Conservation (phyloP, 2,329 filamentous ascomycete species). For the Aureobasidium sp. region DNA sequence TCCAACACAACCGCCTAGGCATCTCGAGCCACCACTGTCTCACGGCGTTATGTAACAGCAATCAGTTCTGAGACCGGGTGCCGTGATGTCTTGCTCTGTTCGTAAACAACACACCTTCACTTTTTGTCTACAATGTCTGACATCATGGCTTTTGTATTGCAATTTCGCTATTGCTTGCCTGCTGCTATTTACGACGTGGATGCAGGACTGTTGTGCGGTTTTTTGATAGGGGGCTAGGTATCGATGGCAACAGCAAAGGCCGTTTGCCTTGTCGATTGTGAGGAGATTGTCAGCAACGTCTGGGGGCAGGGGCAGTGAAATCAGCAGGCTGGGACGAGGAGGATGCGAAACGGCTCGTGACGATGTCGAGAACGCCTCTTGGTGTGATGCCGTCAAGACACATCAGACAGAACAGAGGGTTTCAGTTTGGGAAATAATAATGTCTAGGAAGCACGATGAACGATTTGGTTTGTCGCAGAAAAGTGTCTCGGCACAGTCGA, state of each 20-base stretch:
- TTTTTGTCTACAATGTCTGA: neutral
- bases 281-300: slow-evolving; percentile 3
- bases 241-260: slow-evolving; percentile 9
- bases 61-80: neutral
- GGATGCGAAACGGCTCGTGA: neutral
- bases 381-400: neutral
- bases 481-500: neutral
- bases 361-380: neutral
- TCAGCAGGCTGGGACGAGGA: neutral
- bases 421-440: neutral
- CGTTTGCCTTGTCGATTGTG: slow-evolving; percentile 1
- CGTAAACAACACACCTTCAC: neutral
- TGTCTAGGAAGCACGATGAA: neutral
- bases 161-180: neutral
- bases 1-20: neutral
- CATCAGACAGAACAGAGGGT: neutral
- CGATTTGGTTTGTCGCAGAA: neutral
- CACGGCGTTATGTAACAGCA: neutral
- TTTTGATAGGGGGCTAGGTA: slow-evolving; percentile 1
- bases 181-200: neutral
- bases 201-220: neutral
- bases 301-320: neutral
- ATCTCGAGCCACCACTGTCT: neutral
- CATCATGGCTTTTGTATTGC: neutral
- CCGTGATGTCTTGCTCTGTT: too few relatives aligned